Evolutionary conservation across 306 rosid genomes (phyloP).

Genomic region (Quercus bicolor): DNA sequence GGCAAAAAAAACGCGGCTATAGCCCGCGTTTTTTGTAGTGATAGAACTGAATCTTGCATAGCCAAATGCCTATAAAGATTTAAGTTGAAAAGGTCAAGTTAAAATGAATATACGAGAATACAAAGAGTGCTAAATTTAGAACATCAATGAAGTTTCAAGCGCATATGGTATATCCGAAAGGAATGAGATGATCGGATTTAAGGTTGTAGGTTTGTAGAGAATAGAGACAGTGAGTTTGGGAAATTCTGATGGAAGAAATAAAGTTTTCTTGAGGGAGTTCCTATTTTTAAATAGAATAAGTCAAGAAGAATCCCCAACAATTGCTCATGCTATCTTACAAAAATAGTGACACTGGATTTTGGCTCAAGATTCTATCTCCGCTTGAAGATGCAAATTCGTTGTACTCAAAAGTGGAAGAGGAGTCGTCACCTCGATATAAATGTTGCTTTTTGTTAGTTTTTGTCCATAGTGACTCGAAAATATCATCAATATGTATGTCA

Average conservation of each 20-base stretch:
- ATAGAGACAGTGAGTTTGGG: background rate
- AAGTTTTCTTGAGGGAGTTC: background rate
- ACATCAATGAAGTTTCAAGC: background rate
- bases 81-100: no score
- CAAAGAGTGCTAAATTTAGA: slow-evolving; percentile 14
- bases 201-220: background rate
- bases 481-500: no score
- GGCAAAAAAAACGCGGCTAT: no score
- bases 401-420: no score
- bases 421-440: no score
- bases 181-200: background rate
- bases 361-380: no score
- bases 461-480: no score
- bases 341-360: no score
- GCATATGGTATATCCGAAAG: slow-evolving; percentile 10
- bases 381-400: no score
- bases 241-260: background rate
- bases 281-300: background rate
- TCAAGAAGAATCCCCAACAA: background rate
- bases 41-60: background rate
- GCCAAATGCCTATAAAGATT: background rate
- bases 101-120: background rate
- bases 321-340: background rate
- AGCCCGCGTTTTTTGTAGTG: no score
- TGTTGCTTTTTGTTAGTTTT: no score